A percentile compares a stretch with the other conserved stretches of the same genome.
Conservation (phyloP, 2,329 filamentous ascomycete genomes). For the Herpomyces periplanetae region DNA sequence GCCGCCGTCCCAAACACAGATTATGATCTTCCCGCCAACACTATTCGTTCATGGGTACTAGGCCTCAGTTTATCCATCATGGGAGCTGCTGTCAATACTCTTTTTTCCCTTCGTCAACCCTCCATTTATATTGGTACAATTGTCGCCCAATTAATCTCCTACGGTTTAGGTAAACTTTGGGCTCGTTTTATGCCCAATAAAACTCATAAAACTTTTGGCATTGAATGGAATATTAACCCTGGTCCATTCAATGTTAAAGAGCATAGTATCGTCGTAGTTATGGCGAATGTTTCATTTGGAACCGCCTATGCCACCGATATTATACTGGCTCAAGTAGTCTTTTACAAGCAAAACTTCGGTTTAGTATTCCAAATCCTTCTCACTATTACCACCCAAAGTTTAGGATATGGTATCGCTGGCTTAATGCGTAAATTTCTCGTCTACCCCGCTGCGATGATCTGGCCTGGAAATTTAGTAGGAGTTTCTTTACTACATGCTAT, state of each 20-base stretch:
- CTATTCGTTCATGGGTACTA: slow-evolving; percentile 10
- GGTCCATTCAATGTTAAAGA: slow-evolving; percentile 21
- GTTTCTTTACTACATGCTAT: slow-evolving; percentile 11
- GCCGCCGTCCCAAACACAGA: slow-evolving; percentile 4
- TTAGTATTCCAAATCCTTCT: slow-evolving; percentile 19
- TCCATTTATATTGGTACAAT: slow-evolving; percentile 9
- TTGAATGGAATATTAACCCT: slow-evolving; percentile 9
- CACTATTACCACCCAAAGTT: slow-evolving; percentile 18
- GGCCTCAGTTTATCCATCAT: slow-evolving; percentile 7
- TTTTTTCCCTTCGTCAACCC: slow-evolving; percentile 6
- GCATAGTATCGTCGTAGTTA: slow-evolving; percentile 19
- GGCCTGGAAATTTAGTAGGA: slow-evolving; percentile 16
- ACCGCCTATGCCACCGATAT: slow-evolving; percentile 9
- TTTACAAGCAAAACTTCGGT: slow-evolving; percentile 16
- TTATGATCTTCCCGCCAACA: slow-evolving; percentile 7
- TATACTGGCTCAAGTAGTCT: slow-evolving; percentile 12
- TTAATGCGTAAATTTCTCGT: slow-evolving; percentile 17
- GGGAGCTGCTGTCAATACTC: slow-evolving; percentile 5
- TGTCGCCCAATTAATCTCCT: slow-evolving; percentile 7
- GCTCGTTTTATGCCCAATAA: slow-evolving; percentile 13
- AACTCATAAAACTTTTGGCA: slow-evolving; percentile 8
- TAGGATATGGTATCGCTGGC: slow-evolving; percentile 22
- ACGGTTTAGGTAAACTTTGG: slow-evolving; percentile 13
- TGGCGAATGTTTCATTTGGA: slow-evolving; percentile 18
- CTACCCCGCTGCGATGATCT: slow-evolving; percentile 21